Evolutionary conservation across 352 stramenopile species (phyloP).

Genomic region (Globisporangium middletonii): DNA sequence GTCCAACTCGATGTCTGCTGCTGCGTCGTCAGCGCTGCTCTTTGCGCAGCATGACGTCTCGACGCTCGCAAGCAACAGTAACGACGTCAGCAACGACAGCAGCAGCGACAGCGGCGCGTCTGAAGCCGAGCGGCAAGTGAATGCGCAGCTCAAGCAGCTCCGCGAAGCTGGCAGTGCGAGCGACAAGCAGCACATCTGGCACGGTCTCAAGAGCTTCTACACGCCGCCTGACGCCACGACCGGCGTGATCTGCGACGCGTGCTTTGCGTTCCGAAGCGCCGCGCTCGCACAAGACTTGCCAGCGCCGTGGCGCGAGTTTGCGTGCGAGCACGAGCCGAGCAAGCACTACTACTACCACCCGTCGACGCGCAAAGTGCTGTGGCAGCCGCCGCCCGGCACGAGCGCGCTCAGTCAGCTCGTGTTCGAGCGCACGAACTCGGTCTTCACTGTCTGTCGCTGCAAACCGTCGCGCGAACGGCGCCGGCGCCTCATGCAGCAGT

Average conservation of each 20-base stretch:
- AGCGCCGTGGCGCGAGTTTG: constrained; percentile 38
- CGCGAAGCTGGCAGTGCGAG: neutral
- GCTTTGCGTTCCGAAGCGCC: constrained; percentile 33
- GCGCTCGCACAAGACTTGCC: constrained; percentile 29
- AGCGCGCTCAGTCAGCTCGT: constrained; percentile 34
- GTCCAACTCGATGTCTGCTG: neutral
- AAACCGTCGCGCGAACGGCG: constrained; percentile 48
- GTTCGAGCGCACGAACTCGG: constrained; percentile 53
- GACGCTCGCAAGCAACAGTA: too few species aligned
- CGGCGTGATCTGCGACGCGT: constrained; percentile 45
- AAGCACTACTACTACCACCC: constrained; percentile 56
- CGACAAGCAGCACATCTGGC: constrained; percentile 10
- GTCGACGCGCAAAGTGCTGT: constrained; percentile 31
- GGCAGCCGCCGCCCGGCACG: constrained; percentile 29
- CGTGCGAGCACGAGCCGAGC: constrained; percentile 26
- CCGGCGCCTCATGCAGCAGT: constrained; percentile 30
- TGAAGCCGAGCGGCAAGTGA: neutral
- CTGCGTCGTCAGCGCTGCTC: too few species aligned
- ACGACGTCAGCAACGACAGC: neutral
- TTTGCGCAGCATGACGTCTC: too few species aligned
- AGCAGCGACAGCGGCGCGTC: too few species aligned
- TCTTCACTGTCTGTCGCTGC: constrained; percentile 50
- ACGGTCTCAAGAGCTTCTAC: constrained; percentile 43
- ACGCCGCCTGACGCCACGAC: constrained; percentile 34
- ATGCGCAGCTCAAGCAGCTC: neutral